Base-by-base conservation (phyloP, 2,329 filamentous ascomycete species). In the Hirsutella thompsonii region DNA sequence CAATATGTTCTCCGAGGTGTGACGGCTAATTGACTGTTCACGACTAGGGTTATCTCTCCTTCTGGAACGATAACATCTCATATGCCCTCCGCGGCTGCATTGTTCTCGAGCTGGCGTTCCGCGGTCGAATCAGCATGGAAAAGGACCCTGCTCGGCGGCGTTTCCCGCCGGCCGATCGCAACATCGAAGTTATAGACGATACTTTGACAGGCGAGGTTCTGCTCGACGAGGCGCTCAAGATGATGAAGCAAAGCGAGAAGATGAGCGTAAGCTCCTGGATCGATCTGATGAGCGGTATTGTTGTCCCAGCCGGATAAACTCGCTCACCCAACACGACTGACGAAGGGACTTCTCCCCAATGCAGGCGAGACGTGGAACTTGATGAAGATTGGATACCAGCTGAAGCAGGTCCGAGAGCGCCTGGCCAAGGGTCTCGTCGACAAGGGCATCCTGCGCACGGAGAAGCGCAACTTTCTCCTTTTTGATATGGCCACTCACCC, bases 191-290 rank as follows among this genome's bases (percentile, higher is more conserved):
- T 49, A 79, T 96, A 57, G 92, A 98, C 63, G 90, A 95, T 59
- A 90, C 88, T 44, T 73, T 95, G 58, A 98, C 92, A 5, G 92
- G 92, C 52, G 92, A 98, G 68, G 92, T 96, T 49, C 74, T 98
- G 55, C 76, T 98, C 56, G 92, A 98, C 65, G 92, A 98, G 70
- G 86, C 92, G 44, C 70, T 98, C 57, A 98, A 98, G 72, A 94
- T 98, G 89, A 98, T 98, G 90, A 98, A 98, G 74, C 81, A 85
- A 53, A 95, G 88, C 64, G 92, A 98, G 71, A 95, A 94, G 75
- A 96, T 98, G 92, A 96, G 92, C 64, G 92, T 98, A 51, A 92
- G 86, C 70, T 86, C 87, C 36, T 98, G 92, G 92, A 96, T 98
- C 62, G 92, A 98, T 63, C 70, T 98, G 52, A 90, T 98, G 88